These are phyloP conservation scores for Phaseolus lunatus DNA, from an alignment of 306 rosid genomes.

Conservation along the genomic window DNA sequence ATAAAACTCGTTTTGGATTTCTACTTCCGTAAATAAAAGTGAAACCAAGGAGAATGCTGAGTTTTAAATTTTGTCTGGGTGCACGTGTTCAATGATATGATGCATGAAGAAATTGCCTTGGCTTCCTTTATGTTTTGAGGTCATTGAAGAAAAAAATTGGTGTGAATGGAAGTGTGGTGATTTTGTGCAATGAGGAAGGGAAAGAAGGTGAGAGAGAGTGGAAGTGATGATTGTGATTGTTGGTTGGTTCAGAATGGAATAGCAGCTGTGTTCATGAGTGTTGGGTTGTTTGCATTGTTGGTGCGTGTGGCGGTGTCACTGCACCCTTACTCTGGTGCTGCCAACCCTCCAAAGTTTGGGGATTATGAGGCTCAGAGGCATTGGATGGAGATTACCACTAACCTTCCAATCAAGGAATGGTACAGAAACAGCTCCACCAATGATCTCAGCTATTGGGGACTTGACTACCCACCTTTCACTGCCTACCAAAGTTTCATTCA, in stretches of 20 bases:
- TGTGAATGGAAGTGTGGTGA: no score
- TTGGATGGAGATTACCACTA: constrained; percentile 95
- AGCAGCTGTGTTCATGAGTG: constrained; percentile 52
- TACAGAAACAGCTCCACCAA: constrained; percentile 70
- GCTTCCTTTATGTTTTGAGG: no score
- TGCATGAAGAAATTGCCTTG: no score
- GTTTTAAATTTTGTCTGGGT: no score
- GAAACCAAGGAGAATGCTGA: no score
- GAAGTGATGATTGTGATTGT: constrained; percentile 31
- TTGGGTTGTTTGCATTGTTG: constrained; percentile 68
- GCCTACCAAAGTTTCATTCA: constrained; percentile 93
- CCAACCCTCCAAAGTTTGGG: constrained; percentile 79
- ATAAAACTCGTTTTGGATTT: no score
- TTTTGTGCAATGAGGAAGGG: constrained; percentile 2
- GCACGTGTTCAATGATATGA: no score
- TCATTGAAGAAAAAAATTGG: no score
- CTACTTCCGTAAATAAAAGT: no score
- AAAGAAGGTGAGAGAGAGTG: constrained; percentile 38
- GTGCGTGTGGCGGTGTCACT: constrained; percentile 72
- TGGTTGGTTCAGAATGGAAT: constrained; percentile 72
- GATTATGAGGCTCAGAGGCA: constrained; percentile 97
- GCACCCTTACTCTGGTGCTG: constrained; percentile 88
- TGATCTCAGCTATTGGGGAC: constrained; percentile 92
- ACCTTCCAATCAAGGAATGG: constrained; percentile 79
- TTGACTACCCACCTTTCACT: constrained; percentile 90